These are phyloP conservation scores for Orbilia blumenaviensis DNA, from an alignment of 2,329 filamentous ascomycete species.

Conservation along the genomic window DNA sequence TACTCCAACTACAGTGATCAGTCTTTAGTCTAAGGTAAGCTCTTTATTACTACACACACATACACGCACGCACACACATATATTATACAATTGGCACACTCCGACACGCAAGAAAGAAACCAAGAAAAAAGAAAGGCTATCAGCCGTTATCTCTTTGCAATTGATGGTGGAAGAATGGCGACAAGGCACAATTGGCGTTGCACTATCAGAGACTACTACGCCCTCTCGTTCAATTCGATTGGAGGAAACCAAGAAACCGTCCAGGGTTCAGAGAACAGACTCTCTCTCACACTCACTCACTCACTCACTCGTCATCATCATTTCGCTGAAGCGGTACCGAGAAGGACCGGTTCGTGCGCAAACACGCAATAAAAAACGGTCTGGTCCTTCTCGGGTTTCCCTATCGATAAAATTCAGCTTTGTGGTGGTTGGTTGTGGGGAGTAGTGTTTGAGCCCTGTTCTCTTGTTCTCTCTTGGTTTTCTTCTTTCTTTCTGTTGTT, in stretches of 20 bases:
- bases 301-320: background rate
- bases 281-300: background rate
- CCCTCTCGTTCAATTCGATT: conserved; percentile 34
- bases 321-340: conserved; percentile 27
- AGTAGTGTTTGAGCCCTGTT: background rate
- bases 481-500: conserved; percentile 4
- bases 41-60: background rate
- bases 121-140: background rate
- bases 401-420: conserved; percentile 10
- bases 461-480: background rate
- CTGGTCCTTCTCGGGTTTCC: conserved; percentile 1
- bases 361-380: conserved; percentile 15
- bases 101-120: background rate
- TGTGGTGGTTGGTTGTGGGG: background rate
- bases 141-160: conserved; percentile 33
- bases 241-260: conserved; percentile 9
- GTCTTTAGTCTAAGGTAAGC: conserved; percentile 50
- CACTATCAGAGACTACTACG: conserved; percentile 10
- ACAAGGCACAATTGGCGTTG: conserved; percentile 34
- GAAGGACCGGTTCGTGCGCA: conserved; percentile 27
- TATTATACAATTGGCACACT: conserved; percentile 5
- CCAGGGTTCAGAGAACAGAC: conserved; percentile 4
- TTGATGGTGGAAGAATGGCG: conserved; percentile 38
- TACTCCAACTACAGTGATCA: conserved; percentile 53
- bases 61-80: background rate